Percentiles rank a stretch among this genome's conserved stretches.
Evolutionary conservation across 306 rosid genomes (phyloP).

Genomic region (Lablab purpureus): DNA sequence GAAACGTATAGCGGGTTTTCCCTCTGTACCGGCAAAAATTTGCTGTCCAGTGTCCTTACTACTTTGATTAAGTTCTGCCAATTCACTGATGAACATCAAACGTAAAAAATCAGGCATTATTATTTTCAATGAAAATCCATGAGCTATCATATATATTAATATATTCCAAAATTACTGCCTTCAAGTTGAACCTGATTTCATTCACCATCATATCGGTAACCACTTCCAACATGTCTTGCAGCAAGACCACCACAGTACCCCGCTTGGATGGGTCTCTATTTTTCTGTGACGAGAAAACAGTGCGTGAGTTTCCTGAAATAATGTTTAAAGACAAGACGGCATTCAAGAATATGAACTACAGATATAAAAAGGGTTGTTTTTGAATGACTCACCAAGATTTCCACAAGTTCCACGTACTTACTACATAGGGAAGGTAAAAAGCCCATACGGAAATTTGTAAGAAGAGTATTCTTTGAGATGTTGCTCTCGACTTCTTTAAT

Average conservation of each 20-base stretch:
- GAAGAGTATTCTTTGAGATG: conserved; percentile 82
- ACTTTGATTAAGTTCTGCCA: conserved; percentile 77
- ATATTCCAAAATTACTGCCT: conserved; percentile 37
- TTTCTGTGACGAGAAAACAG: conserved; percentile 66
- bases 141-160: conserved; percentile 5
- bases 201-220: conserved; percentile 96
- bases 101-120: conserved; percentile 29
- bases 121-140: conserved; percentile 23
- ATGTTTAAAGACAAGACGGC: conserved; percentile 29
- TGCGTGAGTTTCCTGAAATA: conserved; percentile 38
- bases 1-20: conserved; percentile 75
- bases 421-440: conserved; percentile 77
- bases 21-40: conserved; percentile 88
- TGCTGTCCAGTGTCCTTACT: conserved; percentile 86
- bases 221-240: conserved; percentile 97
- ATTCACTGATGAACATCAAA: conserved; percentile 65
- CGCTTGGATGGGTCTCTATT: conserved; percentile 69
- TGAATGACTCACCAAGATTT: conserved; percentile 71
- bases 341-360: conserved; percentile 42
- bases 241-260: conserved; percentile 74
- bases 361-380: conserved; percentile 34
- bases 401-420: conserved; percentile 90
- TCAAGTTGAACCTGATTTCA: conserved; percentile 70
- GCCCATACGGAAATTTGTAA: conserved; percentile 78
- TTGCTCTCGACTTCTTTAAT: conserved; percentile 87